phyloP scores from a whole-genome alignment of 192 early-diverging fungal genomes.

The Martensiomyces pterosporus region DNA sequence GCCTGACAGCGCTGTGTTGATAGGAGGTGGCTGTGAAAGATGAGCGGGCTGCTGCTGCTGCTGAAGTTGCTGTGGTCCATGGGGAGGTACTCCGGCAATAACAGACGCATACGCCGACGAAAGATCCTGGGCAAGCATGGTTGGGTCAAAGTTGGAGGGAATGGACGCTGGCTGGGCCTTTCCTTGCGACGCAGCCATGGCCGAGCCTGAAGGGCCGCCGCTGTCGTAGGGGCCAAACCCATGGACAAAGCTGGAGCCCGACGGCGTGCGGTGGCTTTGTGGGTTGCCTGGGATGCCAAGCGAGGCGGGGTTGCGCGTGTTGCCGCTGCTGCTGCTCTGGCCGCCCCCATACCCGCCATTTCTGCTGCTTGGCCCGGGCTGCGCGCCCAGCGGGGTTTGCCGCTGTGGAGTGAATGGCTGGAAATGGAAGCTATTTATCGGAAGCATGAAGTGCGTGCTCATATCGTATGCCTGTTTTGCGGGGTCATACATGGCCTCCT shows the following conservation, averaged over 20 bases:
- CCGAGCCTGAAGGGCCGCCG: conserved; percentile 1
- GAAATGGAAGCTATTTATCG: conserved; percentile 31
- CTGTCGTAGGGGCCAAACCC: neutral
- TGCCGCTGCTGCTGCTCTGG: conserved; percentile 1
- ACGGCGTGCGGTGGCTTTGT: conserved; percentile 19
- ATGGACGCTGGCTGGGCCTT: conserved; percentile 1
- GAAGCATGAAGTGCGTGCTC: conserved; percentile 40
- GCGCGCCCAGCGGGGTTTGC: conserved; percentile 1
- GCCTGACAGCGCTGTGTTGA: neutral
- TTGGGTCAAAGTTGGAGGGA: conserved; percentile 33
- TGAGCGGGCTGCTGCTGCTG: neutral
- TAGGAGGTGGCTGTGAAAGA: neutral
- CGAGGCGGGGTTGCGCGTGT: neutral
- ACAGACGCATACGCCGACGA: conserved; percentile 46
- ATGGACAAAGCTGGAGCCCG: conserved; percentile 24
- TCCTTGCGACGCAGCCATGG: neutral
- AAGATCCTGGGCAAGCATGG: conserved; percentile 31
- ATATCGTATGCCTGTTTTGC: conserved; percentile 43
- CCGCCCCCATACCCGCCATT: neutral
- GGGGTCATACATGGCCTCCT: conserved; percentile 37
- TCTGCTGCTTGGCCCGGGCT: conserved; percentile 23
- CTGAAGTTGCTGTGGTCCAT: conserved; percentile 2
- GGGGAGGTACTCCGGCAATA: conserved; percentile 18
- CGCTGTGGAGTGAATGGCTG: conserved; percentile 10
- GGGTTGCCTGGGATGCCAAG: conserved; percentile 10